Evolutionary conservation across 805 yeast genomes (phyloP).

Genomic region (Wickerhamiella domercqiae): DNA sequence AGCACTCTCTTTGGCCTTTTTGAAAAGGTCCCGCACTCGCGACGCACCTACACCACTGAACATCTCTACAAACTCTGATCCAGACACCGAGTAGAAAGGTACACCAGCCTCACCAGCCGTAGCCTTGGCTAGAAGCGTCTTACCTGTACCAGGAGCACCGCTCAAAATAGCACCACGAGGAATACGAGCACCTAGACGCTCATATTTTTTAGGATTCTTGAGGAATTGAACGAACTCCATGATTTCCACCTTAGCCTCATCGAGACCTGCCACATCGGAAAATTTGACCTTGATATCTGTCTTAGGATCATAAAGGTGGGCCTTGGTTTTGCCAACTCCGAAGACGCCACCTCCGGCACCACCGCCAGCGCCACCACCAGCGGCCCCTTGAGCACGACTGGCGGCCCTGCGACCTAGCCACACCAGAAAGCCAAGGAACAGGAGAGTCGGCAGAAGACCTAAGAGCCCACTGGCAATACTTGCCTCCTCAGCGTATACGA

Average conservation of each 20-base stretch:
- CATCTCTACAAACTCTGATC: constrained; percentile 95
- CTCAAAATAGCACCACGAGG: constrained; percentile 90
- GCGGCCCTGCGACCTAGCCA: constrained; percentile 42
- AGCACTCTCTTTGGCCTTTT: constrained; percentile 77
- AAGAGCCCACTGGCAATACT: constrained; percentile 46
- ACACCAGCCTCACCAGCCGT: constrained; percentile 96
- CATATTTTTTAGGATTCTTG: constrained; percentile 73
- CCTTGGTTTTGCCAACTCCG: constrained; percentile 63
- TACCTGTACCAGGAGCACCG: constrained; percentile 97
- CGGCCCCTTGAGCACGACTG: constrained; percentile 20
- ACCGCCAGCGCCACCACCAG: constrained; percentile 30
- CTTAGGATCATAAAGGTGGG: constrained; percentile 69
- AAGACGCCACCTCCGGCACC: constrained; percentile 57
- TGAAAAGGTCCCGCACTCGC: constrained; percentile 82
- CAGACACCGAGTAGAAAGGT: constrained; percentile 80
- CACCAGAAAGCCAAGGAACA: constrained; percentile 65
- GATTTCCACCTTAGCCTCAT: constrained; percentile 86
- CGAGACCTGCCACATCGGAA: constrained; percentile 88
- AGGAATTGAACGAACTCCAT: constrained; percentile 88
- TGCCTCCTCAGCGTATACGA: constrained; percentile 54
- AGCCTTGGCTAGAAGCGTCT: constrained; percentile 80
- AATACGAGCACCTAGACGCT: constrained; percentile 78
- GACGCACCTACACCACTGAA: constrained; percentile 95
- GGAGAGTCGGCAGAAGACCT: constrained; percentile 65
- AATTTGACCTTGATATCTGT: constrained; percentile 69